Evolutionary conservation across 2,329 filamentous ascomycete genomes (phyloP), one percentile per base, ranked within the genome.

Genomic region (Harringtonia aguacate): DNA sequence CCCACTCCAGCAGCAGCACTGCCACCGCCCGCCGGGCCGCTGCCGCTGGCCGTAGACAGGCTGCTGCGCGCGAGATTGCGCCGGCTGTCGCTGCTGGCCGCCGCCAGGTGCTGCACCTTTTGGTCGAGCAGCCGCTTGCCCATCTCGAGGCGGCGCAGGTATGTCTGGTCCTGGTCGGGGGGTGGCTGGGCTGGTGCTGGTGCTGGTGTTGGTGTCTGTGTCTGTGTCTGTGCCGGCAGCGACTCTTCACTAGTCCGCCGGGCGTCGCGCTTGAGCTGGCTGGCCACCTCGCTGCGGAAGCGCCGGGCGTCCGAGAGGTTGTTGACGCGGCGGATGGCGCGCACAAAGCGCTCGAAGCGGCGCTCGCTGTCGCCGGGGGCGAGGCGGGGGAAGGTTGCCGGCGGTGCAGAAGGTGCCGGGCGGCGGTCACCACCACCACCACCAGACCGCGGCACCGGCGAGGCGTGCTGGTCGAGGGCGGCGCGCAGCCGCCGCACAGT

Each of bases 301-400:
- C 90, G 78, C 34, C 92, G 80, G 29, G 90, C 90, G 64, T 98
- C 92, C 24, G 90, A 94, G 7, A 98, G 67, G 50, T 94, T 95
- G 56, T 85, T 88, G 53, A 90, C 83, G 57, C 89, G 86, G 48
- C 89, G 73, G 54, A 97, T 92, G 7, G 83, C 81, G 51, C 90
- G 79, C 48, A 98, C 86, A 60, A 95, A 97, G 50, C 87, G 83
- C 61, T 98, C 92, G 61, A 97, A 98, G 43, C 83, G 87, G 48
- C 90, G 76, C 62, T 98, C 92, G 53, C 83, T 89, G 55, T 97
- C 92, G 43, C 82, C 78, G 0, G 87, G 80, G 1, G 71, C 65
- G n/a, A 98, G 67, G 38, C 86, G 81, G 4, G 90, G 90, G 52
- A 94, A 88, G 2, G 80, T 41, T 8, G 44, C n/a, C n/a, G 14